Conservation (phyloP, 1,284 basidiomycete species). For the Sporisorium iseilematis-ciliati region DNA sequence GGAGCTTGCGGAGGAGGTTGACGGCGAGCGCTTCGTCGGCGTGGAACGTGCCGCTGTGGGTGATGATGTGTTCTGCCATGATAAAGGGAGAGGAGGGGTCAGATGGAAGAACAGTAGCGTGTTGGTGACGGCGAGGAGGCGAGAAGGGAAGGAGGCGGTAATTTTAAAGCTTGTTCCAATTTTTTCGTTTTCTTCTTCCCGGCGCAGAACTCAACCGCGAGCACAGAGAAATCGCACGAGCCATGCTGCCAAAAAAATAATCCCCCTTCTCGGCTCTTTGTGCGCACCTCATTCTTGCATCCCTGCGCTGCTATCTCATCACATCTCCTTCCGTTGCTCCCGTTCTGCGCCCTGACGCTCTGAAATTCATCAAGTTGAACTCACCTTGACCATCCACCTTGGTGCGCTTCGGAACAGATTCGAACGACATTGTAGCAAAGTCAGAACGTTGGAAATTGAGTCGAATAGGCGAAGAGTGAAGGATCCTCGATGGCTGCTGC, state of each 20-base stretch:
- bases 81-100: neutral
- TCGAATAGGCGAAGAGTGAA: neutral
- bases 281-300: neutral
- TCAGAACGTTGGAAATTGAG: neutral
- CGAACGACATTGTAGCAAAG: conserved; percentile 14
- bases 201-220: conserved; percentile 2
- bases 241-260: conserved; percentile 8
- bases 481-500: neutral
- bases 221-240: conserved; percentile 27
- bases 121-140: conserved; percentile 8
- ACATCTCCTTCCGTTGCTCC: neutral
- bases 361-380: conserved; percentile 3
- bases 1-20: conserved; percentile 85
- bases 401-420: conserved; percentile 22
- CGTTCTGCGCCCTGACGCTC: no score
- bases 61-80: conserved; percentile 71
- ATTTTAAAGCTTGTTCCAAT: neutral
- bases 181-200: conserved; percentile 4
- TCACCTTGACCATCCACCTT: conserved; percentile 42
- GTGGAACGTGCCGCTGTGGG: conserved; percentile 95
- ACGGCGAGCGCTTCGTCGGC: conserved; percentile 95
- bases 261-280: neutral
- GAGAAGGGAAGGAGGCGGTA: neutral
- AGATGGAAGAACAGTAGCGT: neutral
- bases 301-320: neutral